Percentiles rank a stretch among this genome's conserved stretches.
phyloP scores from a whole-genome alignment of 1,284 basidiomycete species.

The Ceratobasidium sp. region DNA sequence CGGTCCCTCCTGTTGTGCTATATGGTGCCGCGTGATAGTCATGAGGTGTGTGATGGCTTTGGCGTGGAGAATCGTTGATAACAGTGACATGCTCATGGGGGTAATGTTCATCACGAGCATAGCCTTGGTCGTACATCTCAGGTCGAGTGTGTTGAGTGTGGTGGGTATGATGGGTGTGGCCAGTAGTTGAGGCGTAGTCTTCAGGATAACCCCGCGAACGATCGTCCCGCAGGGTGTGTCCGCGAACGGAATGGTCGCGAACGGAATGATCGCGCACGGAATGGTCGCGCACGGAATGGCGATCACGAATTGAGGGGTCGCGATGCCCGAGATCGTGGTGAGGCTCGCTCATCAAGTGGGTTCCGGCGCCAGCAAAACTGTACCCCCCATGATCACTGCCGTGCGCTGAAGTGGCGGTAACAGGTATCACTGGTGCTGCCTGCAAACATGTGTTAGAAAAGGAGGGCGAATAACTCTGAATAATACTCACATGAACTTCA shows the following conservation, averaged over 20 bases:
- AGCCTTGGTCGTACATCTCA: conserved; percentile 22
- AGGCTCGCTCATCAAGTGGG: conserved; percentile 33
- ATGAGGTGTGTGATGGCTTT: conserved; percentile 20
- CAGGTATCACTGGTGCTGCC: neutral
- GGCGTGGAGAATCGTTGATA: conserved; percentile 33
- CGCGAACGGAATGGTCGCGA: conserved; percentile 30
- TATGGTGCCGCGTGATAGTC: conserved; percentile 22
- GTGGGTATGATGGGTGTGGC: conserved; percentile 23
- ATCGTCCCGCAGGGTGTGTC: conserved; percentile 17
- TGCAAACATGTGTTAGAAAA: neutral
- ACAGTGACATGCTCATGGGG: conserved; percentile 41
- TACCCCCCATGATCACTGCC: conserved; percentile 2
- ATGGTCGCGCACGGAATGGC: conserved; percentile 11
- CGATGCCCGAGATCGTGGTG: conserved; percentile 19
- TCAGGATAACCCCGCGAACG: conserved; percentile 33
- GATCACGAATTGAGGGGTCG: conserved; percentile 17
- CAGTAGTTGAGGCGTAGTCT: conserved; percentile 30
- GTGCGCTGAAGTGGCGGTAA: conserved; percentile 2
- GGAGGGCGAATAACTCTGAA: neutral
- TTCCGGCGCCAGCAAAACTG: conserved; percentile 35
- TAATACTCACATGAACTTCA: conserved; percentile 25
- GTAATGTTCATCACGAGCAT: conserved; percentile 20
- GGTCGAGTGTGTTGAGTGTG: neutral
- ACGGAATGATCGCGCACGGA: conserved; percentile 9
- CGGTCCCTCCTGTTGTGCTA: conserved; percentile 27